Evolutionary conservation across 306 rosid species (phyloP).

Genomic region (Morella rubra): DNA sequence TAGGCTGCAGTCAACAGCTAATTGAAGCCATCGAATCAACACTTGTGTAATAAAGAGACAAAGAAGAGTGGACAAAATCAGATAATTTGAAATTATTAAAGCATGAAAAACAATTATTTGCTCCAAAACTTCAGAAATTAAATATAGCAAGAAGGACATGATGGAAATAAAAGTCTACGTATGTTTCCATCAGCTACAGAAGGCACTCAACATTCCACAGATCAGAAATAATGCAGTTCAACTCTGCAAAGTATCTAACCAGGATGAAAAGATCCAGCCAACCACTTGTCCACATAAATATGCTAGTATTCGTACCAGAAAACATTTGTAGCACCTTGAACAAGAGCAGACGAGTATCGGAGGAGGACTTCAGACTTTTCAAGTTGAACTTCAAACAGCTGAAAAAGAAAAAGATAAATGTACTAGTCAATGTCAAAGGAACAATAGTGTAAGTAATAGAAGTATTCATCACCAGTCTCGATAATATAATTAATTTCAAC

Average conservation of each 20-base stretch:
- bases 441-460: conserved; percentile 16
- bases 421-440: conserved; percentile 21
- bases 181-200: neutral
- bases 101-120: too few relatives aligned
- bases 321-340: conserved; percentile 91
- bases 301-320: conserved; percentile 68
- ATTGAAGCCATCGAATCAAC: neutral
- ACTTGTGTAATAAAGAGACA: neutral
- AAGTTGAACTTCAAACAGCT: conserved; percentile 89
- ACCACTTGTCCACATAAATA: neutral
- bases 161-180: neutral
- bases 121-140: conserved; percentile 9
- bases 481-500: neutral
- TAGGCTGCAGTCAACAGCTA: neutral
- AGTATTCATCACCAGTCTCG: neutral
- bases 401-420: conserved; percentile 32
- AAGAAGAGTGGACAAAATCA: neutral
- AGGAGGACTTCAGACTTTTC: conserved; percentile 87
- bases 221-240: neutral
- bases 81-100: neutral
- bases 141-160: conserved; percentile 10
- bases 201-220: neutral
- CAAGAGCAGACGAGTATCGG: conserved; percentile 94
- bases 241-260: neutral
- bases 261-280: conserved; percentile 6